Conservation (phyloP, 2,329 filamentous ascomycete genomes). For the Fusarium sarcochroum region DNA sequence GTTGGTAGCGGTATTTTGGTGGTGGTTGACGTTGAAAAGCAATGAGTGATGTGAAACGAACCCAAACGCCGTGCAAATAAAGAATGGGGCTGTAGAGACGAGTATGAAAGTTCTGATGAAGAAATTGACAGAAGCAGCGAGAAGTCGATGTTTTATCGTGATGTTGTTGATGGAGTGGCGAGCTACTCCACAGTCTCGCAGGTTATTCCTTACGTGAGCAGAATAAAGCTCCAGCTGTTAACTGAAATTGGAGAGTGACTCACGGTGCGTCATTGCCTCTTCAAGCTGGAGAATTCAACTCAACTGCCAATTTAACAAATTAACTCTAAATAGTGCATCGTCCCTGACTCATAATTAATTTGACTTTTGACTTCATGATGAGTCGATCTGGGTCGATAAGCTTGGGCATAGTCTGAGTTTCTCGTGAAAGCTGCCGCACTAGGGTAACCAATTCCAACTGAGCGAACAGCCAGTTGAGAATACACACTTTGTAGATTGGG, state of each 20-base stretch:
- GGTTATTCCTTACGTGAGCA: constrained; percentile 39
- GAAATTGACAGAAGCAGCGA: not conserved
- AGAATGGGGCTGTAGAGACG: not conserved
- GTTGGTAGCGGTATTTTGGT: constrained; percentile 20
- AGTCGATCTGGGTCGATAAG: constrained; percentile 10
- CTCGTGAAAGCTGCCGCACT: not conserved
- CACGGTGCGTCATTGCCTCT: constrained; percentile 32
- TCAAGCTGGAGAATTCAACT: not conserved
- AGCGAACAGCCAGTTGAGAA: not conserved
- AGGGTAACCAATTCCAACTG: not conserved
- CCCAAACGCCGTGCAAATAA: constrained; percentile 29
- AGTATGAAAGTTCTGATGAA: constrained; percentile 1
- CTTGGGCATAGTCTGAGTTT: not conserved
- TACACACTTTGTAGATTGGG: not conserved
- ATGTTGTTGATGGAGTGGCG: constrained; percentile 32
- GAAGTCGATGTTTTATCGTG: constrained; percentile 33
- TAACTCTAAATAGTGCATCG: not conserved
- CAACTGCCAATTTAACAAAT: constrained; percentile 1
- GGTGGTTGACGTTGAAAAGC: not conserved
- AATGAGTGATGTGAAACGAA: constrained; percentile 14
- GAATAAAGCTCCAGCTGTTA: constrained; percentile 14
- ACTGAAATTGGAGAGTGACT: constrained; percentile 37
- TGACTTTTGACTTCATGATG: constrained; percentile 2
- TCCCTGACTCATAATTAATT: constrained; percentile 25
- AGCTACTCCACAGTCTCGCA: constrained; percentile 33